Evolutionary conservation across 306 rosid species (phyloP), one percentile per base, ranked within the genome.

Genomic region (Styphnolobium japonicum): DNA sequence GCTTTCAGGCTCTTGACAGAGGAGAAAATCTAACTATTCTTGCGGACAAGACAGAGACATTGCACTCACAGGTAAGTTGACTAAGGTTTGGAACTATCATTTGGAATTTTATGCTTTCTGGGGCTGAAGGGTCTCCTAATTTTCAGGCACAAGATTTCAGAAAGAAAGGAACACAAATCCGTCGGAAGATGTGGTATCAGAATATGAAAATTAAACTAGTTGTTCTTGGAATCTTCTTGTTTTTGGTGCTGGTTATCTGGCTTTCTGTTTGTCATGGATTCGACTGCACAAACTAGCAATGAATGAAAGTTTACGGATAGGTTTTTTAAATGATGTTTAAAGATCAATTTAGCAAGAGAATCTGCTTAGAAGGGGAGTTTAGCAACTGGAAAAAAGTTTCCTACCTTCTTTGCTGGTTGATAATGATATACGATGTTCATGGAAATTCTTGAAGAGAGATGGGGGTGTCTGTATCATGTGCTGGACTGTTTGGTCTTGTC

Each of bases 131-230:
- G 40, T 80, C 53, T 64, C 52, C 23, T 39, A 49, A 69, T 67
- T 78, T 92, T 81, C 89, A 92, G 99, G 98, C 99, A 6, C 93
- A 87, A 73, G 87, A 84, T 7, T 95, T 79, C 84, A 91, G 85
- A 88, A 86, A 51, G 19, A 77, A 83, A 7, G 98, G 97, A 81
- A 90, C 96, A 34, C 90, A 95, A 31, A 23, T 95, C 57, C 88
- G 89, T 49, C 87, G 90, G 79, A 93, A 93, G 80, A 89, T 95
- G 97, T 95, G 99, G 99, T 95, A 90, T 76, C 98, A 95, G 77
- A 95, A 95, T 85, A 95, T 95, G 98, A 95, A 95, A 87, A 86
- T 91, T 82, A 95, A 95, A 82, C 73, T 95, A 86, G 89, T 90
- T 66, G 90, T 95, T 83, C 85, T 95, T 42, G 97, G 90, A 61